Percentiles rank a stretch among this genome's conserved stretches.
Evolutionary conservation across 345 rosid species (phyloP).

Genomic region (Syzygium jambos): DNA sequence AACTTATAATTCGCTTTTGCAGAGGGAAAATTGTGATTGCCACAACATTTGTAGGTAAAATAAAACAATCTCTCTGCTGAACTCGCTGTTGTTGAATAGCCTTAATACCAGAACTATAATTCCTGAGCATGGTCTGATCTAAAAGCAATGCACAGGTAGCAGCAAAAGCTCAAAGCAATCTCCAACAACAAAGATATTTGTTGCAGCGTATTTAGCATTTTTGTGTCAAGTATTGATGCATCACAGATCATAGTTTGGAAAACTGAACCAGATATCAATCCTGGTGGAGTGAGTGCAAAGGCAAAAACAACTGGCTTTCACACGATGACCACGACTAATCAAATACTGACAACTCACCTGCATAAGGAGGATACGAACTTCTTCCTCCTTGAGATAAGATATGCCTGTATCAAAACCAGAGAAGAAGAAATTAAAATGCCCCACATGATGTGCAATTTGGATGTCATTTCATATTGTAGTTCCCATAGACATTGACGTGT

Average conservation of each 20-base stretch:
- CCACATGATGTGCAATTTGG: not conserved
- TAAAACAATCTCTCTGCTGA: not conserved
- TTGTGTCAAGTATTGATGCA: not conserved
- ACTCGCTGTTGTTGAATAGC: not conserved
- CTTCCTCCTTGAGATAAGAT: slow-evolving; percentile 88
- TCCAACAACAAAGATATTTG: not conserved
- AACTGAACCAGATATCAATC: not conserved
- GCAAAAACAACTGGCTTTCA: not conserved
- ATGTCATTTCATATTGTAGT: not conserved
- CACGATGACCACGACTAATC: not conserved
- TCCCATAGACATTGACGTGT: not conserved
- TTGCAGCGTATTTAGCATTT: not conserved
- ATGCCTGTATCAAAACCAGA: slow-evolving; percentile 35
- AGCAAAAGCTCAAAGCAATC: not conserved
- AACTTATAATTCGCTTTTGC: not conserved
- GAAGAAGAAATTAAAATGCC: not conserved
- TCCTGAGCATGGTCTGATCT: not conserved
- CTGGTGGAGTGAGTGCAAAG: not conserved
- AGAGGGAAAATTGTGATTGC: not conserved
- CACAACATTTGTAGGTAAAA: not conserved
- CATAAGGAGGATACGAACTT: slow-evolving; percentile 78
- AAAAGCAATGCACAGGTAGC: not conserved
- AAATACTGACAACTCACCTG: slow-evolving; percentile 39
- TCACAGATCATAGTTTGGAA: not conserved
- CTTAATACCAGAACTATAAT: not conserved